Evolutionary conservation across 345 rosid genomes (phyloP).

Genomic region (Dipteronia sinensis): DNA sequence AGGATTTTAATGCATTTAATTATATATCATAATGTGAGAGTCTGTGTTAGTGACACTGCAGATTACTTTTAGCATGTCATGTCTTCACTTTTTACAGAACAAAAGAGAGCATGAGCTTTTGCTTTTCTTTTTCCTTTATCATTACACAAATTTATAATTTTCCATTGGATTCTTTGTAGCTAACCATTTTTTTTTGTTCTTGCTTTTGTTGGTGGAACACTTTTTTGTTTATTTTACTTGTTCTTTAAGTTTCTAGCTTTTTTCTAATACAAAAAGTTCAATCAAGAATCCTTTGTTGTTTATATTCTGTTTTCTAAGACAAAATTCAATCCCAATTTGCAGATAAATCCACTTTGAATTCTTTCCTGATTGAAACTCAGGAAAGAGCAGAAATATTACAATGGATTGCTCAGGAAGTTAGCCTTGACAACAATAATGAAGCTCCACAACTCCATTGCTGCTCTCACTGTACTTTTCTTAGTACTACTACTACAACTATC

Average conservation of each 20-base stretch:
- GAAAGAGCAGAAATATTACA: neutral
- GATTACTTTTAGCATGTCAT: conserved; percentile 14
- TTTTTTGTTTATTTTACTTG: conserved; percentile 11
- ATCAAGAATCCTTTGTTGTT: neutral
- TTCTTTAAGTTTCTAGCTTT: conserved; percentile 11
- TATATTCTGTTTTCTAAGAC: neutral
- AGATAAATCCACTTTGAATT: neutral
- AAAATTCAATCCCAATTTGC: too few species aligned
- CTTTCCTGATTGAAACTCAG: conserved; percentile 5
- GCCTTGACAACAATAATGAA: conserved; percentile 29
- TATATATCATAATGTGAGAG: neutral
- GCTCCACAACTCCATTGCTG: conserved; percentile 26
- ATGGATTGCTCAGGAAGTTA: conserved; percentile 10
- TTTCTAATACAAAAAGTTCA: neutral
- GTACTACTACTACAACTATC: neutral
- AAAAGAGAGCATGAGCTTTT: conserved; percentile 26
- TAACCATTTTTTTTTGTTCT: neutral
- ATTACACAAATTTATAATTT: conserved; percentile 13
- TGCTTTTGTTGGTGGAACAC: conserved; percentile 21
- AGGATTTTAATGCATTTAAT: too few species aligned
- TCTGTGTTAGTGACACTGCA: conserved; percentile 11
- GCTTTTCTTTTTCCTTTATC: conserved; percentile 30
- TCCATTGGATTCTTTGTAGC: conserved; percentile 36
- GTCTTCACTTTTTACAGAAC: conserved; percentile 24
- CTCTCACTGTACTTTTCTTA: conserved; percentile 31